These are phyloP conservation scores for Leccinum boreale DNA, from an alignment of 768 basidiomycete genomes.

Conservation along the genomic window DNA sequence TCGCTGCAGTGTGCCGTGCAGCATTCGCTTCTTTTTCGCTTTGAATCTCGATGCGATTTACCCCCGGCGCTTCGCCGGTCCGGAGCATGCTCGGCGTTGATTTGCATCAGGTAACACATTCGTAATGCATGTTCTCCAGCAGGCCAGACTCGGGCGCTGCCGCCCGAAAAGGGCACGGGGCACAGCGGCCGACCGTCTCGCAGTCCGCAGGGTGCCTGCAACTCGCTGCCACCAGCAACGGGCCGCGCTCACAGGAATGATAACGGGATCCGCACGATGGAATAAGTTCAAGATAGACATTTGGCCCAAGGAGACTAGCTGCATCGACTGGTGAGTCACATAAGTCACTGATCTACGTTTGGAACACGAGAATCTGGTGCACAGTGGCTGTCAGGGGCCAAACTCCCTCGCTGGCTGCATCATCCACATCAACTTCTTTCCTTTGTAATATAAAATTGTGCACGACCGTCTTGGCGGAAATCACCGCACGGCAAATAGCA, in stretches of 20 bases:
- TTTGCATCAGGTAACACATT: slow-evolving; percentile 2
- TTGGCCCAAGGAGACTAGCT: background rate
- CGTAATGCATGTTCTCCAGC: slow-evolving; percentile 11
- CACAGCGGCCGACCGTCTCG: background rate
- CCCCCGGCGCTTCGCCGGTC: background rate
- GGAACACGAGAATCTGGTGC: slow-evolving; percentile 33
- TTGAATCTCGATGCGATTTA: background rate
- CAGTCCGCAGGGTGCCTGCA: background rate
- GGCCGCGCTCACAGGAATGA: background rate
- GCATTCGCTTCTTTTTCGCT: background rate
- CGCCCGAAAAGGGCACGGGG: background rate
- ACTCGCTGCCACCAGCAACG: background rate
- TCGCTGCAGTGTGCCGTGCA: background rate
- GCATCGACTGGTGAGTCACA: background rate
- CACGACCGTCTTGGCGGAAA: slow-evolving; percentile 16
- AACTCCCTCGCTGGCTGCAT: slow-evolving; percentile 24
- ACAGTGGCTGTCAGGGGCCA: slow-evolving; percentile 30
- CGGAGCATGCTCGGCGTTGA: background rate
- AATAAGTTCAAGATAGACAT: background rate
- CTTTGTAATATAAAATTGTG: slow-evolving; percentile 31
- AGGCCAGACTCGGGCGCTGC: slow-evolving; percentile 3
- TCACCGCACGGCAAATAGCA: slow-evolving; percentile 20
- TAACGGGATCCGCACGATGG: background rate
- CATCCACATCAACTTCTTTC: slow-evolving; percentile 30
- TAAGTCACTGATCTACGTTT: background rate